Evolutionary conservation across 2,329 filamentous ascomycete genomes (phyloP).

Genomic region (Albifimbria verrucaria): DNA sequence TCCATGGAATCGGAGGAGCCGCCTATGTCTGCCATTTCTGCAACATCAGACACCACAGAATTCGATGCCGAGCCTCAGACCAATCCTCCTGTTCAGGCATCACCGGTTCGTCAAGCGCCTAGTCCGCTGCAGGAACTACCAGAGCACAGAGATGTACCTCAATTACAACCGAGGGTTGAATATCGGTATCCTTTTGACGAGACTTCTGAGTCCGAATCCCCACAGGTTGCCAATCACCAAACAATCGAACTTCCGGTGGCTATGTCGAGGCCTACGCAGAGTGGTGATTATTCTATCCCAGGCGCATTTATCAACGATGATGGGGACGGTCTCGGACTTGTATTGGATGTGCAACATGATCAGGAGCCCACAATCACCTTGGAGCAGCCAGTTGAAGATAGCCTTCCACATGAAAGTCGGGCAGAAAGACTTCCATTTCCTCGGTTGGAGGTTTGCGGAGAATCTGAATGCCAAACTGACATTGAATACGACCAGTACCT

Average conservation of each 20-base stretch:
- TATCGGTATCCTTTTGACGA: constrained; percentile 52
- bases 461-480: constrained; percentile 36
- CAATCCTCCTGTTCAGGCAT: constrained; percentile 41
- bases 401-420: constrained; percentile 6
- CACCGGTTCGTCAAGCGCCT: constrained; percentile 19
- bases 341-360: constrained; percentile 10
- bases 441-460: constrained; percentile 30
- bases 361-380: constrained; percentile 44
- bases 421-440: constrained; percentile 28
- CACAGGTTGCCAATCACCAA: background rate
- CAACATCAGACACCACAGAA: constrained; percentile 60
- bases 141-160: constrained; percentile 21
- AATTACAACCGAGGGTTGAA: constrained; percentile 30
- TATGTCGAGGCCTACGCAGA: background rate
- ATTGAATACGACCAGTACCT: constrained; percentile 22
- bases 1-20: constrained; percentile 40
- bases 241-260: background rate
- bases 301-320: constrained; percentile 28
- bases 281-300: constrained; percentile 13
- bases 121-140: constrained; percentile 24
- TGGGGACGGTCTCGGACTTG: constrained; percentile 27
- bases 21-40: constrained; percentile 58
- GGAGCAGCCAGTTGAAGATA: constrained; percentile 35
- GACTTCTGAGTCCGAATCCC: constrained; percentile 26
- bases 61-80: constrained; percentile 72